A percentile compares a stretch with the other conserved stretches of the same genome.
phyloP scores from a whole-genome alignment of 495 filamentous ascomycete genomes.

The Neurospora sublineolata region DNA sequence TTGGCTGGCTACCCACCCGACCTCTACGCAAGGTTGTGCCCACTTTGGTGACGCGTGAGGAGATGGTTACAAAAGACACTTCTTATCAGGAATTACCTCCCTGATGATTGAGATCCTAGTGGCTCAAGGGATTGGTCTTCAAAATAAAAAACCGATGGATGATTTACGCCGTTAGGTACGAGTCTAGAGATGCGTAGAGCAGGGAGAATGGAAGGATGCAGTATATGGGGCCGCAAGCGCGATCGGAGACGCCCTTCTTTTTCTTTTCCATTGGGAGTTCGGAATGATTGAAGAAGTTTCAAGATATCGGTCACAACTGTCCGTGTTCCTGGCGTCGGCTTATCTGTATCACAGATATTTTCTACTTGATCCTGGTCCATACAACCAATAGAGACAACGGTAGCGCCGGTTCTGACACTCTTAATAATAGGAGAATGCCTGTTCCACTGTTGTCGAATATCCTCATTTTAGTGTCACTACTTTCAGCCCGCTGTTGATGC shows the following conservation, averaged over 20 bases:
- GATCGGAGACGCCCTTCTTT: too few relatives aligned
- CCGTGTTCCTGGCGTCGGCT: not conserved
- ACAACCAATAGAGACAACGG: not conserved
- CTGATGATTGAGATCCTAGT: not conserved
- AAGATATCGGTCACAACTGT: not conserved
- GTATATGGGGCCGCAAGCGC: too few relatives aligned
- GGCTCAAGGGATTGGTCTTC: not conserved
- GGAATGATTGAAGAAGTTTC: not conserved
- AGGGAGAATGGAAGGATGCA: too few relatives aligned
- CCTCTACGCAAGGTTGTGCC: not conserved
- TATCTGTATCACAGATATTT: not conserved
- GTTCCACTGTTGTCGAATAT: too few relatives aligned
- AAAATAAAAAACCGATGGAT: too few relatives aligned
- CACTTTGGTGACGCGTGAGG: not conserved
- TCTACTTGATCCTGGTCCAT: not conserved
- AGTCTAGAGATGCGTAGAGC: too few relatives aligned
- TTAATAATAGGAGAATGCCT: too few relatives aligned
- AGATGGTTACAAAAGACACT: not conserved
- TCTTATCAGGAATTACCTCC: not conserved
- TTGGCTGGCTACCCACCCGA: not conserved
- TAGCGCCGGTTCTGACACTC: too few relatives aligned
- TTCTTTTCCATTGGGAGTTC: not conserved
- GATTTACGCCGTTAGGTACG: too few relatives aligned
- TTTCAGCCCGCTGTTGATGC: not conserved
- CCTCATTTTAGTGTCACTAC: not conserved